Evolutionary conservation across 2,329 filamentous ascomycete species (phyloP), one percentile per base, ranked within the genome.

Genomic region (Cladosporium halotolerans): DNA sequence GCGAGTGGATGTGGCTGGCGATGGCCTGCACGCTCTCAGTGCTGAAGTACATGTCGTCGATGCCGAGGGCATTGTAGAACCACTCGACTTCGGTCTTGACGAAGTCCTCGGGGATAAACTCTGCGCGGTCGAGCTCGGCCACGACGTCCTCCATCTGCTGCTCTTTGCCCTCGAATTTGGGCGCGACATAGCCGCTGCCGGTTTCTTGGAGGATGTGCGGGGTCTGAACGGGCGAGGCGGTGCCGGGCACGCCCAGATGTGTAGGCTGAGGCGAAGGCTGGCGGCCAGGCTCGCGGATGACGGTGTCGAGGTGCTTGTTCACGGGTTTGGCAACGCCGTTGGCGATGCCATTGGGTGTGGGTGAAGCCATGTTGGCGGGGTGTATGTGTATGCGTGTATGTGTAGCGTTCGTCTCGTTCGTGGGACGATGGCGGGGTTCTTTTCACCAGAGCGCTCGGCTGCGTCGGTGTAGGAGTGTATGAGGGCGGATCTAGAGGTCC

Each of bases 21-120:
- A 99, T 95, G 55, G 89, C 89, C 53, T 88, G 84, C 14, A 87
- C 86, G 4, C 80, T 82, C 76, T 96, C 91, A 60, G 92, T 90
- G 68, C 91, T 84, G 76, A 97, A 97, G 78, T 96, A 97, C 73
- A 95, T 92, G 78, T 96, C 93, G 67, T 99, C 93, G 64, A 99
- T 99, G 63, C 93, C 93, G 19, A 99, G 83, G 71, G 95, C 87
- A 69, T 93, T 88, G 77, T 99, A 99, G 78, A 99, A 99, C 92
- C 93, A 99, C 56, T 83, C 80, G 48, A 91, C 88, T 73, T 99
- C 91, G 23, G 84, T 80, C 58, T 95, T 87, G 58, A 96, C 80
- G 60, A 95, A 87, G 49, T 86, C 79, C 54, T 81, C 79, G 1
- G 93, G 93, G 57, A 99, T 88, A 81, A 95, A 96, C 56, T 85